These are phyloP conservation scores for Tubosaeta sp. DNA, from an alignment of 768 basidiomycete genomes.

Conservation along the genomic window DNA sequence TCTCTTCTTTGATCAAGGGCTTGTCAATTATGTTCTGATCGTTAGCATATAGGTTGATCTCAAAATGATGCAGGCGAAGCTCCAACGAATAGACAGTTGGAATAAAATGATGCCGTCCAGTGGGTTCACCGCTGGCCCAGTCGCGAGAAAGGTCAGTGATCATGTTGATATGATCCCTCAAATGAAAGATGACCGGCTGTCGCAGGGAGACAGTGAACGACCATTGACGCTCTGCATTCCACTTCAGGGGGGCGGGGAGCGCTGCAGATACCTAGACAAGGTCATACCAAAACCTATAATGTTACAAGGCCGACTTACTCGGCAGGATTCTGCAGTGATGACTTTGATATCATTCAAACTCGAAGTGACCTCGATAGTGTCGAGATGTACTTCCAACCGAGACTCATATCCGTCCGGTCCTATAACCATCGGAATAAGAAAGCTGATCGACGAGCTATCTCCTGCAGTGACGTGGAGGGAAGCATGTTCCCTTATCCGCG, in stretches of 20 bases:
- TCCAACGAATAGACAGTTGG: slow-evolving; percentile 76
- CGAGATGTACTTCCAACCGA: slow-evolving; percentile 75
- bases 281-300: slow-evolving; percentile 6
- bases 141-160: slow-evolving; percentile 90
- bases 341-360: slow-evolving; percentile 87
- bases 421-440: slow-evolving; percentile 78
- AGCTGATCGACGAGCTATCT: slow-evolving; percentile 81
- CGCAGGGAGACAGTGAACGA: slow-evolving; percentile 65
- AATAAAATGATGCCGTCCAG: slow-evolving; percentile 76
- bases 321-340: slow-evolving; percentile 71
- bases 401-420: slow-evolving; percentile 73
- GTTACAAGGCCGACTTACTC: slow-evolving; percentile 39
- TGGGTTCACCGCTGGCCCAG: slow-evolving; percentile 81
- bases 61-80: slow-evolving; percentile 70
- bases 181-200: slow-evolving; percentile 68
- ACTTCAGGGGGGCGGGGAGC: slow-evolving; percentile 75
- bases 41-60: slow-evolving; percentile 80
- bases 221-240: slow-evolving; percentile 84
- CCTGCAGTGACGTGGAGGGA: slow-evolving; percentile 72
- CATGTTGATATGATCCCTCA: slow-evolving; percentile 94
- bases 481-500: slow-evolving; percentile 58
- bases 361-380: slow-evolving; percentile 70
- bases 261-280: slow-evolving; percentile 55
- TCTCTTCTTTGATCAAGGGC: slow-evolving; percentile 75
- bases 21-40: slow-evolving; percentile 97